Percentiles rank a stretch among this genome's conserved stretches.
These are phyloP conservation scores for Domatiomyces catenatus DNA, from an alignment of 2,329 filamentous ascomycete species.

Conservation along the genomic window DNA sequence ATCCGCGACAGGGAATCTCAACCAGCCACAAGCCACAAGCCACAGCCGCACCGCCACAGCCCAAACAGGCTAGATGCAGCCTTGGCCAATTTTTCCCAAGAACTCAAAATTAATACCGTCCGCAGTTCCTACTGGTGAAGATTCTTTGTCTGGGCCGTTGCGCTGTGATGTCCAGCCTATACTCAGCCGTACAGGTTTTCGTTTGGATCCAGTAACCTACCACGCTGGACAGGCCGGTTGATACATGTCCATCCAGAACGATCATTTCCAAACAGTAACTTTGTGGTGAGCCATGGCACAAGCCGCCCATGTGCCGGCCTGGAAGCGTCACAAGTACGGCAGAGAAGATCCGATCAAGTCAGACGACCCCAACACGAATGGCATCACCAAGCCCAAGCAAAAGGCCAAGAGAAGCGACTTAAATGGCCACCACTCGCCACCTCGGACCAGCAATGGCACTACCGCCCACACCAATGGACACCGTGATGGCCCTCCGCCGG, in stretches of 20 bases:
- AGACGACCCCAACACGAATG: not conserved
- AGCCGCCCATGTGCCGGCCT: constrained; percentile 33
- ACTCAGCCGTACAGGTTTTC: not conserved
- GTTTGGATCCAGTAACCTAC: not conserved
- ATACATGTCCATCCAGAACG: not conserved
- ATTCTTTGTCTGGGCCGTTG: not conserved
- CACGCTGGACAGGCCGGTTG: not conserved
- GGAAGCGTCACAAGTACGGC: constrained; percentile 44
- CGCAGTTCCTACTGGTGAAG: not conserved
- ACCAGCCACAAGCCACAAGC: not conserved
- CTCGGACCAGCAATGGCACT: constrained; percentile 12
- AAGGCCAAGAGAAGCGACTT: not conserved
- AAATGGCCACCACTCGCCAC: not conserved
- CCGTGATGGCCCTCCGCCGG: not conserved
- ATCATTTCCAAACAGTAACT: not conserved
- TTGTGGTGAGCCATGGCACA: constrained; percentile 4
- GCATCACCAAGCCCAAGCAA: constrained; percentile 1
- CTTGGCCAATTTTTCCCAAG: not conserved
- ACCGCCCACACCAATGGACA: not conserved
- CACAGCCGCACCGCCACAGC: not conserved
- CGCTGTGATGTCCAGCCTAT: not conserved
- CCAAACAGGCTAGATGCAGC: not conserved
- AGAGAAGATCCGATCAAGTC: constrained; percentile 18
- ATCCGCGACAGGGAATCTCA: not conserved
- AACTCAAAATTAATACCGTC: not conserved